Base-by-base conservation (phyloP, 2,329 filamentous ascomycete genomes). In the Pestalotiopsis sp. region DNA sequence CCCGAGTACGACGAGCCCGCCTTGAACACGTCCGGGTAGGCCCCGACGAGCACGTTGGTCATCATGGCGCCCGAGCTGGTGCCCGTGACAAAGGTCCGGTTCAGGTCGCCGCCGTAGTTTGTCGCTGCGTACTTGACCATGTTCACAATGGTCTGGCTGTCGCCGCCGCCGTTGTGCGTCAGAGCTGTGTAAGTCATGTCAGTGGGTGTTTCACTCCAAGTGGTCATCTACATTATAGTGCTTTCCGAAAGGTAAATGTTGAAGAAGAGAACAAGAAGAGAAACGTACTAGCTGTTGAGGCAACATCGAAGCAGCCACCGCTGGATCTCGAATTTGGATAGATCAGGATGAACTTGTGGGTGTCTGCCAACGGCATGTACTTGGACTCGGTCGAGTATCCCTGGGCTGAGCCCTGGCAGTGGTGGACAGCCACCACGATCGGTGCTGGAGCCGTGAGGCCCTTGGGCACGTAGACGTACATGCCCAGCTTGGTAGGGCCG, bases 231-330 rank as follows among this genome's bases (percentile, higher is more conserved):
- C 6, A 17, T 52, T n/a, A n/a, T n/a, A 52, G 14, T 52, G 17
- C 17, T 9, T n/a, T 52, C 14, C 9, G 31, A 31, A 9, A 52
- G 17, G 17, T 9, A 52, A 20, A n/a, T 45, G 39, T 45, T 13
- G 39, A 4, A 17, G 45, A 52, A 17, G 20, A n/a, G 9, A 23
- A 36, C 3, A n/a, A 13, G 2, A 14, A 7, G 9, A 9, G 3
- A 67, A 39, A 74, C 75, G 41, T 73, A 78, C 76, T 74, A 41
- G 80, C 82, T 52, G 81, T 81, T 11, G 84, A 87, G 4, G 86
- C 83, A 5, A 90, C 88, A 72, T 91, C 88, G 84, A 88, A 91
- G 79, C 88, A 91, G 58, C 77, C 82, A 52, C 80, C 82, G 14
- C 74, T 75, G 67, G 78, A 81, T 64, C 73, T 80, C 4, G 79